Base-by-base conservation (phyloP, 495 filamentous ascomycete species). In the Penicillium crystallinum region DNA sequence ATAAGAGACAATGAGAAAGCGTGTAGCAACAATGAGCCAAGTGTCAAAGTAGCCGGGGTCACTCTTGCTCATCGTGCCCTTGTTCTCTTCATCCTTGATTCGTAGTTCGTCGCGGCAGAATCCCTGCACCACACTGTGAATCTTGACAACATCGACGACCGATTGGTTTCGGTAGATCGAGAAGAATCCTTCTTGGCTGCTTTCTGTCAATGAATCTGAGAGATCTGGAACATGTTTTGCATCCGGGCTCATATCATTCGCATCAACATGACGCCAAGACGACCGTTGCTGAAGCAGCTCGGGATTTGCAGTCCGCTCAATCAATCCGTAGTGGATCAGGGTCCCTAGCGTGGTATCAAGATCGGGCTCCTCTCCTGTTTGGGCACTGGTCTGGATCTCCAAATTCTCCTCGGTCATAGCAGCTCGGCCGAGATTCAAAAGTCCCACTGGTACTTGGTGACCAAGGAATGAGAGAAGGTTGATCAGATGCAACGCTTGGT, bases 121-220 rank as follows among this genome's bases (percentile, higher is more conserved):
- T 0, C 81, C 84, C 60, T 92, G 89, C 6, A 91, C 86, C 1
- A 92, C 87, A 29, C 80, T 85, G 62, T 91, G 88, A 36, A 92
- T 76, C 29, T 85, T 82, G 29, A 92, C 75, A 30, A 90, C 77
- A 46, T 91, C 88, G 18, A 89, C 78, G 1, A 56, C 53, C 9
- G 58, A 62, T 33, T 77, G 74, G 19, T 79, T 79, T 1, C 72
- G 66, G 37, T 77, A 77, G 0, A 71, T 52, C 0, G 67, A 63
- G 27, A 72, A 72, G 19, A 68, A 70, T 0, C 61, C 69, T 27
- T 69, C 71, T 15, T 82, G 66, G 44, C 75, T 81, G 56, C 77
- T 86, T 35, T 75, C 68, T 0, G 69, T 71, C 18, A 65, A 53
- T 2, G 72, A 73, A 22, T 71, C 63, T 0, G 70, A 67, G 27